A percentile compares a stretch with the other conserved stretches of the same genome.
Conservation (phyloP, 208 protist species). For the Acanthamoeba culbertsoni region DNA sequence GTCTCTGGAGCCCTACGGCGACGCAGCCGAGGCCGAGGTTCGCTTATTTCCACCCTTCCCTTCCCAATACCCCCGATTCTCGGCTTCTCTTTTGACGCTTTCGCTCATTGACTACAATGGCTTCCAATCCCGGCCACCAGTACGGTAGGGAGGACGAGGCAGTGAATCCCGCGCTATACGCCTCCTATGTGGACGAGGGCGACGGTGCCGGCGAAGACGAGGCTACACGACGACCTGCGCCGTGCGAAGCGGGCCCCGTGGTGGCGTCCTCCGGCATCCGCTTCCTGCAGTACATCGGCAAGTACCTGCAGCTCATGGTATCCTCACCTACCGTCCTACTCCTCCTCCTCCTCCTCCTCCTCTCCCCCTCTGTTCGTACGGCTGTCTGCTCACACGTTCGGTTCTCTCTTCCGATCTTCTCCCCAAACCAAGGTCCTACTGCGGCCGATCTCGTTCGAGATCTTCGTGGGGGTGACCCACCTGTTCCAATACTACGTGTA, state of each 20-base stretch:
- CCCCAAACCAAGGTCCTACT: background rate
- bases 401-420: too few species aligned
- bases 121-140: background rate
- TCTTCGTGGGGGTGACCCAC: conserved; percentile 21
- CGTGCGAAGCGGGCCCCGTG: background rate
- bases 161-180: conserved; percentile 18
- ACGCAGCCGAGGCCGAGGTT: background rate
- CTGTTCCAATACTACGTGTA: conserved; percentile 42
- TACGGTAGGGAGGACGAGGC: background rate
- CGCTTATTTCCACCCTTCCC: background rate
- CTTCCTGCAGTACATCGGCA: conserved; percentile 43
- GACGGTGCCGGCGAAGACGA: background rate
- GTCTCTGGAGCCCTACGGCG: background rate
- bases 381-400: too few species aligned
- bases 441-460: conserved; percentile 33
- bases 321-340: too few species aligned
- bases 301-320: conserved; percentile 38
- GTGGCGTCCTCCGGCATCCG: conserved; percentile 13
- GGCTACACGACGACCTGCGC: background rate
- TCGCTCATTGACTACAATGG: too few species aligned
- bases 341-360: background rate
- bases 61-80: too few species aligned
- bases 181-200: conserved; percentile 26
- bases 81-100: too few species aligned
- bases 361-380: too few species aligned